phyloP scores from a whole-genome alignment of 345 rosid species.

The Arabidopsis thaliana region DNA sequence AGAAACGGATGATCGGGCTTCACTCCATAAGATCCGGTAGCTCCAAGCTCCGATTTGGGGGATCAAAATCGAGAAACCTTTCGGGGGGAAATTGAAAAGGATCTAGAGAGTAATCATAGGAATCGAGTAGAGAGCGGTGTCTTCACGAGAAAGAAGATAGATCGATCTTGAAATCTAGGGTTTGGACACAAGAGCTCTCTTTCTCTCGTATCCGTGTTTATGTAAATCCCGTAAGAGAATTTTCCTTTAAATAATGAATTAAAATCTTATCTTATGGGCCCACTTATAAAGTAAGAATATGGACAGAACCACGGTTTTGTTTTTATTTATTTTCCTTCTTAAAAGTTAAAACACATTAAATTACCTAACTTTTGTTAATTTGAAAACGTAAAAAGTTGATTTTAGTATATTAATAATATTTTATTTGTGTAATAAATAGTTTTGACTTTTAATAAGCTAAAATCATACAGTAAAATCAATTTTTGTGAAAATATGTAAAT shows the following conservation, averaged over 20 bases:
- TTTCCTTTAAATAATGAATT: neutral
- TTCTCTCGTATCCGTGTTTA: slow-evolving; percentile 1
- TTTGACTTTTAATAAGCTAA: no score
- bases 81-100: slow-evolving; percentile 1
- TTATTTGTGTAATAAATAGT: no score
- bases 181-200: slow-evolving; percentile 13
- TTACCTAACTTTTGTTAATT: neutral
- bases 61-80: neutral
- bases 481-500: no score
- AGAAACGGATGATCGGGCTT: slow-evolving; percentile 7
- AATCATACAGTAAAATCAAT: no score
- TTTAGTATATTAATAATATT: neutral
- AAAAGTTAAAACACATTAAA: neutral
- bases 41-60: slow-evolving; percentile 17
- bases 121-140: slow-evolving; percentile 10
- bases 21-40: slow-evolving; percentile 37
- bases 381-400: no score
- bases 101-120: neutral
- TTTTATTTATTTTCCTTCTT: neutral
- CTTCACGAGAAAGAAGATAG: slow-evolving; percentile 18
- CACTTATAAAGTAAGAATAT: neutral
- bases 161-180: slow-evolving; percentile 45
- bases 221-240: neutral
- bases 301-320: neutral
- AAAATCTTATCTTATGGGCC: neutral